Conservation (phyloP, 78 protist genomes). For the Ministeria vibrans region DNA sequence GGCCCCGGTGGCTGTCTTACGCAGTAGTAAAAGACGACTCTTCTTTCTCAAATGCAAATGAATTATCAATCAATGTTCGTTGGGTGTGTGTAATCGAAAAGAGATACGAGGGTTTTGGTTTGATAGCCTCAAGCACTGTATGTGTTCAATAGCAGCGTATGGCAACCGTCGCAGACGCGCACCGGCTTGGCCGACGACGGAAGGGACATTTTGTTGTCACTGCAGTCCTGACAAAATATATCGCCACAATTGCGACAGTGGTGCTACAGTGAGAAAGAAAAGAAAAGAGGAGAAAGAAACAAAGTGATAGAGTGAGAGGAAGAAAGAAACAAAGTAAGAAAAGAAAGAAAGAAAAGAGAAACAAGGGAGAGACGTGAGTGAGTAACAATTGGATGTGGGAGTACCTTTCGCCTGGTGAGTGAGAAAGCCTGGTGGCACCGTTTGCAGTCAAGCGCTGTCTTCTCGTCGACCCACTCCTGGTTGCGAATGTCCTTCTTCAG, state of each 20-base stretch:
- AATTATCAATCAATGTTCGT: too few species aligned
- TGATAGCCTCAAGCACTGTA: too few species aligned
- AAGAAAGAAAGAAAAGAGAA: too few species aligned
- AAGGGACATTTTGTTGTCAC: background rate
- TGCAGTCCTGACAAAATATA: background rate
- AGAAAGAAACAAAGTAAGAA: background rate
- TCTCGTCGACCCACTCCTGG: background rate
- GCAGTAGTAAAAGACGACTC: too few species aligned
- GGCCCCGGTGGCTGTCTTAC: conserved; percentile 15
- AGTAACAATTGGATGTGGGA: background rate
- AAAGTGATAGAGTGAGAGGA: background rate
- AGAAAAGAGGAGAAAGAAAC: background rate
- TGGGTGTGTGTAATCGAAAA: too few species aligned
- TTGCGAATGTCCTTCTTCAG: too few species aligned
- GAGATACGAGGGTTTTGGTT: too few species aligned
- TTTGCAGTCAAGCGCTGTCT: background rate
- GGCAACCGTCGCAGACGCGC: background rate
- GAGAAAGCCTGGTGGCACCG: background rate
- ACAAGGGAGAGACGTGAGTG: background rate
- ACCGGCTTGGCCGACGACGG: background rate
- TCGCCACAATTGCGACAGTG: background rate
- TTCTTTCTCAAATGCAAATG: too few species aligned
- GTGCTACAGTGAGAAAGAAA: background rate
- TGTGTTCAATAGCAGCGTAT: background rate
- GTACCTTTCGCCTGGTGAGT: background rate